A percentile compares a stretch with the other conserved stretches of the same genome.
These are phyloP conservation scores for Lactifluus subvellereus DNA, from an alignment of 768 basidiomycete species.

Conservation along the genomic window DNA sequence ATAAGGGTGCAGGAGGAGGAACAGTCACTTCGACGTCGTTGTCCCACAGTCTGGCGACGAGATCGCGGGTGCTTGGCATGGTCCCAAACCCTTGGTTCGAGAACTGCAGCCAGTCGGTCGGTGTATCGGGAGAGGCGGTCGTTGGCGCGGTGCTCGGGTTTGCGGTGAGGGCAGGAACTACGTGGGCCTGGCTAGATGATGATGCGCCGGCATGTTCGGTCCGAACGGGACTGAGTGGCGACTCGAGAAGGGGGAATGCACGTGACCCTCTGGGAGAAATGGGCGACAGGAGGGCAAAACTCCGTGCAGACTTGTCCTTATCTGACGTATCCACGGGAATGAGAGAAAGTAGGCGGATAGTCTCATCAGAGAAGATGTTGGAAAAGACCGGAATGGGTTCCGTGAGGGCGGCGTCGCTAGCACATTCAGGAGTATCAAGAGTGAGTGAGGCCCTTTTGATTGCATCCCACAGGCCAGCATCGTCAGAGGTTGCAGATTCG, in stretches of 20 bases:
- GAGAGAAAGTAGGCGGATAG: constrained; percentile 45
- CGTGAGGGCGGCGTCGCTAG: constrained; percentile 23
- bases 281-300: constrained; percentile 32
- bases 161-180: constrained; percentile 23
- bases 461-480: constrained; percentile 46
- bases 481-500: constrained; percentile 33
- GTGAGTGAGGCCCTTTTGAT: constrained; percentile 37
- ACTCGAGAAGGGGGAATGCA: constrained; percentile 12
- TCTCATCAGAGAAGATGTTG: constrained; percentile 66
- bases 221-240: constrained; percentile 6
- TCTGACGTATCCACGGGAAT: constrained; percentile 40
- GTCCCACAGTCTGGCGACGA: constrained; percentile 54
- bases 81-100: constrained; percentile 55
- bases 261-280: constrained; percentile 26
- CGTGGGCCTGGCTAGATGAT: background rate
- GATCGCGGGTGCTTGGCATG: constrained; percentile 36
- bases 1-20: constrained; percentile 29
- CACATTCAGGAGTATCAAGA: constrained; percentile 26
- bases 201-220: constrained; percentile 11
- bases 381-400: constrained; percentile 38
- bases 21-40: constrained; percentile 52
- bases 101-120: constrained; percentile 63
- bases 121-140: constrained; percentile 29
- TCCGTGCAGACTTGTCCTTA: constrained; percentile 28
- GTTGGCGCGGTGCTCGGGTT: constrained; percentile 31